phyloP scores from a whole-genome alignment of 176 grass and related monocot species.

The Ananas comosus region DNA sequence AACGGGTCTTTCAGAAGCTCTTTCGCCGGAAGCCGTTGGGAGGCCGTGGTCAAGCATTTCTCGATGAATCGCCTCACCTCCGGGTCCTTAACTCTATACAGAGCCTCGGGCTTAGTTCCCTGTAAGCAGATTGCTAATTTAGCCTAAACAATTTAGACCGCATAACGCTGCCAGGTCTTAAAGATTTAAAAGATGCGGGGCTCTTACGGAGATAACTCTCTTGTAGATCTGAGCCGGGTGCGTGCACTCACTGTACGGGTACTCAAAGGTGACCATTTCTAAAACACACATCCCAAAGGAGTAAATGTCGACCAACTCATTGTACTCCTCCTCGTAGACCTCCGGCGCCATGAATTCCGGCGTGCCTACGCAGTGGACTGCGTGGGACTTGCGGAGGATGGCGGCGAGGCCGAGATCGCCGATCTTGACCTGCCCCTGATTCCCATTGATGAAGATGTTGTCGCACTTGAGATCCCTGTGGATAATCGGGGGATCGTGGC shows the following conservation, averaged over 20 bases:
- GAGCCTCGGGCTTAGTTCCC: constrained; percentile 8
- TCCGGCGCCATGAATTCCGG: constrained; percentile 99
- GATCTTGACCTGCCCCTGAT: constrained; percentile 88
- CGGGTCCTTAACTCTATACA: constrained; percentile 11
- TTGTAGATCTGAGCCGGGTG: constrained; percentile 95
- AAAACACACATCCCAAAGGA: constrained; percentile 97
- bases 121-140: not conserved
- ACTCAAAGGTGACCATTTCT: constrained; percentile 96
- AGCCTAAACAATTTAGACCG: constrained; percentile 19
- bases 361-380: constrained; percentile 80
- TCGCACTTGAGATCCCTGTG: constrained; percentile 97
- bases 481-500: constrained; percentile 89
- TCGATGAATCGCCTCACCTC: constrained; percentile 10
- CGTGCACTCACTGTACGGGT: constrained; percentile 83
- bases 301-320: constrained; percentile 93
- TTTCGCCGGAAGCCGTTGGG: constrained; percentile 2
- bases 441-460: constrained; percentile 95
- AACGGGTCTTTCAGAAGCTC: constrained; percentile 14
- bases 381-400: constrained; percentile 87
- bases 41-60: constrained; percentile 6
- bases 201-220: constrained; percentile 90
- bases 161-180: not conserved
- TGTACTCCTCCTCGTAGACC: constrained; percentile 96
- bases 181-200: too few species aligned
- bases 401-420: constrained; percentile 90